Conservation (phyloP, 106 monocot genomes). For the Apostasia ramifera region DNA sequence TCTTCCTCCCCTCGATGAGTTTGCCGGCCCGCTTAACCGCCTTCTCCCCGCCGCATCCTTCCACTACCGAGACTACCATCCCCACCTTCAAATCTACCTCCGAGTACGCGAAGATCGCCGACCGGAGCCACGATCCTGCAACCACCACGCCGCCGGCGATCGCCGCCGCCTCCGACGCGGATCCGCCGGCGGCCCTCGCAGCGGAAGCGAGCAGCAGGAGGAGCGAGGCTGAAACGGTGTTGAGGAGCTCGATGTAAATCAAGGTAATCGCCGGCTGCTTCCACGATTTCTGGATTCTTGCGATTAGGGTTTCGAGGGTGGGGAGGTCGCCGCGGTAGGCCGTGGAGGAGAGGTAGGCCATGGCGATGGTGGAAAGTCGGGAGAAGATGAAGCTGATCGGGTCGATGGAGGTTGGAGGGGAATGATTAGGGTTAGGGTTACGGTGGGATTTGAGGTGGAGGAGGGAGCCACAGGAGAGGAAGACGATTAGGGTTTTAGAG, state of each 20-base stretch:
- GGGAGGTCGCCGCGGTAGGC: neutral
- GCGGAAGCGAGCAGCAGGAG: neutral
- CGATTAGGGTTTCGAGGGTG: neutral
- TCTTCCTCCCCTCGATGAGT: slow-evolving; percentile 14
- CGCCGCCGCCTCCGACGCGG: neutral
- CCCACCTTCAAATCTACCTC: neutral
- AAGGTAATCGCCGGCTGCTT: slow-evolving; percentile 3
- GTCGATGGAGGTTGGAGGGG: neutral
- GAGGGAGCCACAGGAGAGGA: slow-evolving; percentile 3
- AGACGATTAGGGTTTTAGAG: neutral
- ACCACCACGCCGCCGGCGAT: neutral
- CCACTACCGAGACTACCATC: slow-evolving; percentile 10
- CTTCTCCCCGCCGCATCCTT: slow-evolving; percentile 5
- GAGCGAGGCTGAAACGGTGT: slow-evolving; percentile 1
- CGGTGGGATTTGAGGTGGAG: neutral
- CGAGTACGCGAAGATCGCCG: slow-evolving; percentile 1
- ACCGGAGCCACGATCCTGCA: neutral
- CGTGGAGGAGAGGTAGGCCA: slow-evolving; percentile 4
- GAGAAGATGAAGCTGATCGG: slow-evolving; percentile 5
- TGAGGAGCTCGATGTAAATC: slow-evolving; percentile 11
- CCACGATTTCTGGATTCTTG: slow-evolving; percentile 4
- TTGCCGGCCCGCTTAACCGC: slow-evolving; percentile 9
- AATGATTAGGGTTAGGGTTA: neutral
- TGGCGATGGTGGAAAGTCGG: neutral
- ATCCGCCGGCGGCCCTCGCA: neutral